Conservation (phyloP, 164 flowering plant genomes). For the Akebia trifoliata region DNA sequence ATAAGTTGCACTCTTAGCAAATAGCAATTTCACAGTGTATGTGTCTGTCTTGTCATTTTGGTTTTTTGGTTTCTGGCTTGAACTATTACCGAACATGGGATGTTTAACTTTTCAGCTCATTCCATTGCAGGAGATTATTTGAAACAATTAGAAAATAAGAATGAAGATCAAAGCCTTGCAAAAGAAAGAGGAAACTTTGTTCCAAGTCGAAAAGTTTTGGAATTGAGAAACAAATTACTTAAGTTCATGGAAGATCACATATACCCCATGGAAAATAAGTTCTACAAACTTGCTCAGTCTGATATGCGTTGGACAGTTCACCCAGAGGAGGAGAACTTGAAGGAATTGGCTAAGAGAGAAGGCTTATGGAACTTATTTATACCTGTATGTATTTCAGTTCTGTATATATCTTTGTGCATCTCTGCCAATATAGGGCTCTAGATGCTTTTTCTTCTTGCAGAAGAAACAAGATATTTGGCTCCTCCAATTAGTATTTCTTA, state of each 20-base stretch:
- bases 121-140: conserved; percentile 20
- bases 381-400: conserved; percentile 56
- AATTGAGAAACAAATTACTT: conserved; percentile 56
- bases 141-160: conserved; percentile 20
- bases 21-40: neutral
- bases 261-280: conserved; percentile 82
- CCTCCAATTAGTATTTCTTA: neutral
- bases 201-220: conserved; percentile 47
- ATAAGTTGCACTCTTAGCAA: neutral
- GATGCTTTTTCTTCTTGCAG: neutral
- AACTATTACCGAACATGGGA: neutral
- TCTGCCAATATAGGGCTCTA: neutral
- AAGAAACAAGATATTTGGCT: neutral
- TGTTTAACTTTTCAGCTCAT: conserved; percentile 18
- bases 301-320: conserved; percentile 79
- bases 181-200: conserved; percentile 54
- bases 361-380: conserved; percentile 92
- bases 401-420: neutral
- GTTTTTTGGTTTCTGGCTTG: neutral
- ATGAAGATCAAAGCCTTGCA: conserved; percentile 19
- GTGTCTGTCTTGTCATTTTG: neutral
- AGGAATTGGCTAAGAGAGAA: conserved; percentile 80
- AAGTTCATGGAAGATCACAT: conserved; percentile 84
- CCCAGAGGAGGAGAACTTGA: conserved; percentile 86
- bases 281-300: conserved; percentile 69